Evolutionary conservation across 306 rosid genomes (phyloP), one percentile per base, ranked within the genome.

Genomic region (Adenanthera pavonina): DNA sequence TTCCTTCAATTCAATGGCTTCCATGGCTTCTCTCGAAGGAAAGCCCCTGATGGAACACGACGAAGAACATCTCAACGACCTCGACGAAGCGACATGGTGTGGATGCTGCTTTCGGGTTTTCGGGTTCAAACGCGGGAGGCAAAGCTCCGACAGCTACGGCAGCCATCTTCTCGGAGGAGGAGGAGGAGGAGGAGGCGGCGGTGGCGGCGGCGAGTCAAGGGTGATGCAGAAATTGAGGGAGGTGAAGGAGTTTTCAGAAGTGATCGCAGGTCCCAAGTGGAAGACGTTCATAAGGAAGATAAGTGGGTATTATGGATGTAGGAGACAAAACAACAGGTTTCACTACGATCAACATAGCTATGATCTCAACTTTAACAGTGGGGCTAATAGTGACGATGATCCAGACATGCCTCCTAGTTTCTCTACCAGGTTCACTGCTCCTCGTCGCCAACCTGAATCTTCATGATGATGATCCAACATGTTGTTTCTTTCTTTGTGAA

Each of bases 211-310:
- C 48, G 89, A 84, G 51, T 8, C 84, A 40, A 86, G 98, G 96
- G 11, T 85, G 87, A 67, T 20, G 86, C 82, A 74, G 33, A 84
- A 88, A 57, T 43, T 91, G 78, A 87, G 36, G 65, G 80, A 88
- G 81, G 30, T 79, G 51, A 93, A 86, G 82, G 92, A 89, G 82
- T 69, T 20, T 53, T 80, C 95, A 7, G 92, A 90, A 75, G 86
- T 90, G 75, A 20, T 90, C 16, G 95, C 90, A 4, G 97, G 97
- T 49, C 92, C 94, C 0, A 91, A 87, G 87, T 92, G 97, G 97
- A 91, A 91, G 85, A 93, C 74, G 1, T 91, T 91, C 60, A 70
- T 95, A 0, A 91, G 97, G 81, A 95, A 87, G 70, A 76, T 91
- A 25, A 82, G 95, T 35, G 89, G 85, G 7, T 83, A 82, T 41